Base-by-base conservation (phyloP, 179 eudicot species). In the Beta macrorhiza region DNA sequence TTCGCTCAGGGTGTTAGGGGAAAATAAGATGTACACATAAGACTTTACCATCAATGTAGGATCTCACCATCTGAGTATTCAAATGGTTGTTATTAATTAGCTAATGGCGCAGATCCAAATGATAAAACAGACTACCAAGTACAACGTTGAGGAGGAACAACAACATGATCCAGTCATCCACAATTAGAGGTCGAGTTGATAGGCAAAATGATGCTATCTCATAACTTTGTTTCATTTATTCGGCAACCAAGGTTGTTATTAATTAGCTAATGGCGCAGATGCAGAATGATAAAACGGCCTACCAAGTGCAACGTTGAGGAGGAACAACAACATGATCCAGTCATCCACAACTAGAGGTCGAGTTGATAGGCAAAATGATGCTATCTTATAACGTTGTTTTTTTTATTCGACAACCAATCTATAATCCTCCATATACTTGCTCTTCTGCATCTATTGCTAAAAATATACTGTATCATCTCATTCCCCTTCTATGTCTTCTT, bases 261-360 rank as follows among this genome's bases (percentile, higher is more conserved):
- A 14, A 77, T 52, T 49, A 62, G 45, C 32, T 67, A 67, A 70
- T n/a, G 14, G 19, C 57, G 44, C 76, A 77, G 62, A 29, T 25
- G 7, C 59, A 47, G 42, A 22, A 59, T n/a, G 70, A 58, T 29
- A 61, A 51, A 19, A 25, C 19, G 51, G 51, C 69, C n/a, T 49
- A 79, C n/a, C 15, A 67, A 52, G 42, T 9, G 1, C 22, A 57
- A 67, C 37, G 14, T 55, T 37, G 12, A 77, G 45, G 70, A 63
- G 72, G 68, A 63, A 78, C 17, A 7, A 78, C 22, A 69, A 42
- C 56, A 13, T 5, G 13, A 69, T 20, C 11, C 44, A 42, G 16
- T 57, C 45, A 20, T n/a, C 57, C 67, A 32, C 14, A 55, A 55
- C 19, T 49, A 79, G 65, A 15, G 77, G 42, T 55, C 51, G 14